A percentile compares a stretch with the other conserved stretches of the same genome.
Evolutionary conservation across 1,139 yeast species (phyloP).

Genomic region (Ogataea hybrid): DNA sequence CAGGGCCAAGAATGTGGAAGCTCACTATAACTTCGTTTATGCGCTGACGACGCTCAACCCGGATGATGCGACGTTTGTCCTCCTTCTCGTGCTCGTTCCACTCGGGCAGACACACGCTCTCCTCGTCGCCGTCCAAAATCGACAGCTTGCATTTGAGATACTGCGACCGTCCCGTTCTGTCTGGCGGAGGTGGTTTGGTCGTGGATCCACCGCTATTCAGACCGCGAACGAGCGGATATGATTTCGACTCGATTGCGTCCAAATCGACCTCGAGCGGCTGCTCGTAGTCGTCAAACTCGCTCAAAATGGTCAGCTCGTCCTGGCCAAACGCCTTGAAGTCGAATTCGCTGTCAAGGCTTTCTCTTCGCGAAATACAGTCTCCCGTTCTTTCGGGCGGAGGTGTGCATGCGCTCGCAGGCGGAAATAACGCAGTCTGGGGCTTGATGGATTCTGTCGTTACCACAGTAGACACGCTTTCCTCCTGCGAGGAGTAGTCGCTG

Average conservation of each 20-base stretch:
- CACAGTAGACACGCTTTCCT: slow-evolving; percentile 7
- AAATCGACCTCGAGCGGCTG: slow-evolving; percentile 9
- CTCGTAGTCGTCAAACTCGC: slow-evolving; percentile 7
- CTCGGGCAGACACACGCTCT: slow-evolving; percentile 47
- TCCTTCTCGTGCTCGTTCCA: slow-evolving; percentile 47
- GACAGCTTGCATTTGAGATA: slow-evolving; percentile 47
- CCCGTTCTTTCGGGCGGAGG: slow-evolving; percentile 21
- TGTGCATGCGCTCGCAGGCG: slow-evolving; percentile 29
- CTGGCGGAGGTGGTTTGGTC: slow-evolving; percentile 51
- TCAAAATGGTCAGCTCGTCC: slow-evolving; percentile 2
- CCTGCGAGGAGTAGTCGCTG: slow-evolving; percentile 16
- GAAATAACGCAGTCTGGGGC: slow-evolving; percentile 20
- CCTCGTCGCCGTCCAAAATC: slow-evolving; percentile 43
- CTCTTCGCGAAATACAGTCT: slow-evolving; percentile 18
- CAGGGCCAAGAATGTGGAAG: slow-evolving; percentile 53
- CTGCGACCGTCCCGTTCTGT: slow-evolving; percentile 29
- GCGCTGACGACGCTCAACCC: slow-evolving; percentile 54
- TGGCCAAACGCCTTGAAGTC: slow-evolving; percentile 14
- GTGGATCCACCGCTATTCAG: slow-evolving; percentile 57
- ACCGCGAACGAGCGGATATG: slow-evolving; percentile 52
- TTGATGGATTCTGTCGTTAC: slow-evolving; percentile 4
- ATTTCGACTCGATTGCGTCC: slow-evolving; percentile 20
- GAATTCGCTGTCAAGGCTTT: slow-evolving; percentile 22
- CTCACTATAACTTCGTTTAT: slow-evolving; percentile 46
- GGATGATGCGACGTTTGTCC: slow-evolving; percentile 55